Evolutionary conservation across 2,329 filamentous ascomycete genomes (phyloP), one percentile per base, ranked within the genome.

Genomic region (Claviceps paspali): DNA sequence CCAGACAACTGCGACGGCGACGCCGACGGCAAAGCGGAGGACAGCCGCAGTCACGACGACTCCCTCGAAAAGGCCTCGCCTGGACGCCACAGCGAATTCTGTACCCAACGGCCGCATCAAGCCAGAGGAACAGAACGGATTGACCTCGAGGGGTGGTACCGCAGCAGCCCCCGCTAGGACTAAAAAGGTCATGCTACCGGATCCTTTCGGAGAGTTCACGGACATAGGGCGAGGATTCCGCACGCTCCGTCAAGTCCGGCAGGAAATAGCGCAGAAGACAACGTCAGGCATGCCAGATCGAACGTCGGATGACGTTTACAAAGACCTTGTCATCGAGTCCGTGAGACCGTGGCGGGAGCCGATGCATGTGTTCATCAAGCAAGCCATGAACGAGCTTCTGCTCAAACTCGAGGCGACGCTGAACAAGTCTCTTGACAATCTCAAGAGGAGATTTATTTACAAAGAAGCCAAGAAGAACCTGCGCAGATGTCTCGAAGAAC

Each of bases 241-340:
- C 23, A 67, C 64, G 1, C 56, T 76, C 2, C 53, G 54, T 3
- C 57, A 67, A 27, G 70, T 82, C 2, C 64, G 68, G 0, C 53
- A 61, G 0, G 65, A 75, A 9, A 76, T 80, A 11, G 54, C 60
- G 14, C 55, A 61, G 4, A 70, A 71, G 10, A 69, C 67, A 19
- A 63, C 62, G 14, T 67, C 72, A 0, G 75, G 76, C 0, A 63
- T 76, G 45, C 74, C 73, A 0, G 67, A 69, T 6, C 62, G 75
- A 0, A 68, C 74, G 0, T 68, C 76, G 0, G 65, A 70, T 0
- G 68, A 72, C 27, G 74, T 79, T 0, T 73, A 77, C 17, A 67
- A 76, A 21, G 61, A 62, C 0, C 60, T 82, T 12, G 74, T 70
- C 32, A 59, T 64, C 12, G 56, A 69, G n/a, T 68, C 70, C 0